Conservation (phyloP, 2,329 filamentous ascomycete species). For the Nemania sp. region DNA sequence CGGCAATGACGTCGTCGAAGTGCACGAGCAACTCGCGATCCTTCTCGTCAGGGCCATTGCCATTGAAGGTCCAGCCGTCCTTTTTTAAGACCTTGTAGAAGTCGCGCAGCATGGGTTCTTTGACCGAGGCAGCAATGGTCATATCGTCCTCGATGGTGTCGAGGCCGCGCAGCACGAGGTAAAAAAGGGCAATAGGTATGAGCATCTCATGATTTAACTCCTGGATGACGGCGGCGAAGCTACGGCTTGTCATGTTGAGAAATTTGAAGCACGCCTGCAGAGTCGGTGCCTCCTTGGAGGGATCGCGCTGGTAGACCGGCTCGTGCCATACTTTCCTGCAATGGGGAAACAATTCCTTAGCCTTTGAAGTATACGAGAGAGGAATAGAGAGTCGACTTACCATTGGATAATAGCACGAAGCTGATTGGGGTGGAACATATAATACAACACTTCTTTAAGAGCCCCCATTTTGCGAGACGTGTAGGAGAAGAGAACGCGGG, state of each 20-base stretch:
- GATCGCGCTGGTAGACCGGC: constrained; percentile 82
- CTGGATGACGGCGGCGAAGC: constrained; percentile 90
- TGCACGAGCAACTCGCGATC: constrained; percentile 89
- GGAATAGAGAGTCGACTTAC: constrained; percentile 51
- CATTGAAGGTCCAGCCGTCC: constrained; percentile 88
- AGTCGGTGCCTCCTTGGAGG: constrained; percentile 71
- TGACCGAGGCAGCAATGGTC: constrained; percentile 78
- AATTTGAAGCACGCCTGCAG: constrained; percentile 84
- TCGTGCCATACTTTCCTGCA: constrained; percentile 95
- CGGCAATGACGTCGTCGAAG: constrained; percentile 82
- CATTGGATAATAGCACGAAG: constrained; percentile 87
- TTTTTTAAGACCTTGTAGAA: constrained; percentile 79
- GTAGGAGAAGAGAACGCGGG: neutral
- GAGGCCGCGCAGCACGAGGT: constrained; percentile 85
- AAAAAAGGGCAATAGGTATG: constrained; percentile 87
- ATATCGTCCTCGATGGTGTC: constrained; percentile 99
- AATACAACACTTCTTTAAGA: constrained; percentile 64
- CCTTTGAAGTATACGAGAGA: neutral
- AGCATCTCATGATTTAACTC: constrained; percentile 94
- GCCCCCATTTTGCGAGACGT: constrained; percentile 52
- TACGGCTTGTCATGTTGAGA: constrained; percentile 86
- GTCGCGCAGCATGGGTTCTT: constrained; percentile 81
- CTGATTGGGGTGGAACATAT: constrained; percentile 73
- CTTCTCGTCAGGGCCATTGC: constrained; percentile 89
- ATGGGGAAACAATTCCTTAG: neutral